Base-by-base conservation (phyloP, 495 filamentous ascomycete species). In the Penicillium daleae region DNA sequence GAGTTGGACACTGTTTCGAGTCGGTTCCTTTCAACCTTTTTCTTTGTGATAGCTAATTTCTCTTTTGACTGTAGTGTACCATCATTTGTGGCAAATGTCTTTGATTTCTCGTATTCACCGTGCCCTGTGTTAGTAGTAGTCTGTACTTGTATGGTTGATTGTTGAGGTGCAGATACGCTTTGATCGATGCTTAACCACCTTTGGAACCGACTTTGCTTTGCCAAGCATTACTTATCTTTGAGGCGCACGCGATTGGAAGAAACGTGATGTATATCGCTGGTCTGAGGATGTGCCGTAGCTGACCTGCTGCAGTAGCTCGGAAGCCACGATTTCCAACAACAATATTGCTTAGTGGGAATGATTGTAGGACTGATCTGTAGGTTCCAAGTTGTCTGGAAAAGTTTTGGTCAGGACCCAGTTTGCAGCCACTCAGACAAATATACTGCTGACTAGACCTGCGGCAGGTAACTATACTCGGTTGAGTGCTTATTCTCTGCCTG, bases 221-320 rank as follows among this genome's bases (percentile, higher is more conserved):
- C 50, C 59, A 61, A 61, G 59, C 37, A 55, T 54, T 13, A 29
- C 59, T 53, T 54, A 60, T 60, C 58, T 60, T 24, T 32, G 22
- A 37, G 8, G 5, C 0, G 24, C 35, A 27, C 27, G 49, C 35
- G 22, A 53, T 61, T 55, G 59, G 50, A 37, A 37, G 39, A 39
- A 39, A 50, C 26, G 46, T 29, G 46, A 24, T 50, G 46, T 50
- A 50, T 54, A 54, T 54, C 32, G 51, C 24, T 24, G 46, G n/a
- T n/a, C n/a, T n/a, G n/a, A n/a, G n/a, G 42, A 46, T 24, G 42
- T 46, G 42, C 42, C 42, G 42, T 46, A 22, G 46, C 24, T 29
- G 46, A 27, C 46, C 6, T 15, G 21, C 44, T 26, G 46, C 46
- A n/a, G 13, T 29, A 7, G 24, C 24, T 13, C 24, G 1, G 15